Evolutionary conservation across 495 filamentous ascomycete species (phyloP), one percentile per base, ranked within the genome.

Genomic region (Aspergillus cavernicola): DNA sequence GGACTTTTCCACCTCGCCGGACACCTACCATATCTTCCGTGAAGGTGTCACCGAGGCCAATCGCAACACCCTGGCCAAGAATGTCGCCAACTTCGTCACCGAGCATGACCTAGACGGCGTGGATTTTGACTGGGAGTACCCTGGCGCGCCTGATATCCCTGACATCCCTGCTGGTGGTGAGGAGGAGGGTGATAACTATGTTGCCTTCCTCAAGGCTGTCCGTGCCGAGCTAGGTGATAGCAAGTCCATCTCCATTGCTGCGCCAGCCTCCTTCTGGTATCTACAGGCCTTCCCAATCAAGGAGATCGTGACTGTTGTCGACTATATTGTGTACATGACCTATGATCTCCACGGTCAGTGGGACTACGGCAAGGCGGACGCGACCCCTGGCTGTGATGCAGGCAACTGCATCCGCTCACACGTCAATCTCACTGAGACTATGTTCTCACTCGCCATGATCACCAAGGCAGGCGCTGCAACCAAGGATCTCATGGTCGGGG

Each of bases 381-480:
- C 66, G 2, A 19, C 54, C 3, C 23, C 33, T 6, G 73, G 72
- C 13, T 80, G 75, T 50, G 53, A 52, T 0, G 22, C 32, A 0
- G 70, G 75, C 16, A 69, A 68, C 51, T 75, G 71, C 50, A 63
- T 75, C 0, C 63, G 72, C 35, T 49, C 45, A 18, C 71, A 78
- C 37, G 66, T 75, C 16, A 76, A 76, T 42, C 19, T 56, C n/a
- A 74, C 74, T 3, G 74, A 78, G 52, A 75, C 71, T 0, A 55
- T 44, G 13, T 41, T 61, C 24, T 65, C 70, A 7, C 57, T 78
- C 1, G 48, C 59, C n/a, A 75, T 77, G 69, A 74, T 80, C 20
- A 80, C 78, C 46, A 81, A 81, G 48, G 75, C 76, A 0, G 75
- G 75, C 12, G 75, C 75, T 0, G 64, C 63, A 0, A 33, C 61